Conservation (phyloP, 2,329 filamentous ascomycete genomes). For the Colletotrichum trifolii region DNA sequence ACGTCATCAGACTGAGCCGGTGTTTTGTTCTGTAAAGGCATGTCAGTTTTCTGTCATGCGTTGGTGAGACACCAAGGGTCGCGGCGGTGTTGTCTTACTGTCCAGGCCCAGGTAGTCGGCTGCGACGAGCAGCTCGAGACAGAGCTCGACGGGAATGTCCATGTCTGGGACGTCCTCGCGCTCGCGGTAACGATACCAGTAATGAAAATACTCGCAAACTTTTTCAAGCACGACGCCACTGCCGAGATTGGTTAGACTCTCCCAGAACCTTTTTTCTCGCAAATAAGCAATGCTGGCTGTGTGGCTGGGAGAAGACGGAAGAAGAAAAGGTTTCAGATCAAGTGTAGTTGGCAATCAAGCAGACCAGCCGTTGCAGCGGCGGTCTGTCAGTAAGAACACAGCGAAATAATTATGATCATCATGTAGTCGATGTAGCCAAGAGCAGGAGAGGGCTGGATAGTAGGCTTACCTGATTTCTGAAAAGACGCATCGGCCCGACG, state of each 20-base stretch:
- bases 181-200: constrained; percentile 79
- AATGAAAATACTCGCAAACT: constrained; percentile 85
- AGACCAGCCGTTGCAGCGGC: constrained; percentile 51
- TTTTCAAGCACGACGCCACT: constrained; percentile 82
- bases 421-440: constrained; percentile 36
- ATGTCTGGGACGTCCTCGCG: constrained; percentile 81
- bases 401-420: constrained; percentile 45
- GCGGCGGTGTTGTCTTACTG: constrained; percentile 52
- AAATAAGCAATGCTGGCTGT: constrained; percentile 7
- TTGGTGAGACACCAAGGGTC: not conserved
- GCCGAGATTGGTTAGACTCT: constrained; percentile 30
- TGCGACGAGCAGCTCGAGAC: constrained; percentile 80
- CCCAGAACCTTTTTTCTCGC: constrained; percentile 18
- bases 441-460: constrained; percentile 13
- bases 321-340: constrained; percentile 64
- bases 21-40: constrained; percentile 34
- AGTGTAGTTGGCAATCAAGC: constrained; percentile 69
- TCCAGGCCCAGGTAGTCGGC: constrained; percentile 81
- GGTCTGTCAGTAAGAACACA: constrained; percentile 62
- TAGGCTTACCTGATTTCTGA: constrained; percentile 77
- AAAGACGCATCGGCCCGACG: constrained; percentile 72
- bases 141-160: constrained; percentile 83
- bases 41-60: constrained; percentile 10
- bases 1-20: constrained; percentile 27
- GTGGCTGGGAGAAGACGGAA: constrained; percentile 23